Evolutionary conservation across 306 rosid genomes (phyloP), one percentile per base, ranked within the genome.

Genomic region (Abrus precatorius): DNA sequence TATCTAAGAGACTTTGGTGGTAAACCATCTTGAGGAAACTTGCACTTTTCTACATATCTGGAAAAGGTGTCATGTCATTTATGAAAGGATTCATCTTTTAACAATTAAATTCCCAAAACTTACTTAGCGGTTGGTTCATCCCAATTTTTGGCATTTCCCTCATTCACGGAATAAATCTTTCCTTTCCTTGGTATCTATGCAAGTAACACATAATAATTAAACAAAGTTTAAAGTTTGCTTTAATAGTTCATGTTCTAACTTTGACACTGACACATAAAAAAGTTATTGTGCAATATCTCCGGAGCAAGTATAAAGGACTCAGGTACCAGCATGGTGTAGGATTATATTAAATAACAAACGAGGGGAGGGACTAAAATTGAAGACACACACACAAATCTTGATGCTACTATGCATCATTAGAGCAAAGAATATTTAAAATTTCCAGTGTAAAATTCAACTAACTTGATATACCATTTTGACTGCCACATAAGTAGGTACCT

Each of bases 131-230:
- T 91, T 41, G 97, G 86, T 78, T 88, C 89, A 44, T 92, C 97
- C 98, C 98, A 95, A 66, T 95, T 92, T 85, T 89, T 92, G 30
- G 94, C 94, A 83, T 95, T 95, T 88, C 98, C 97, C 71, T 95
- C 98, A 70, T 95, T 95, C 87, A 95, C 97, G 0, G 98, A 95
- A 85, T 95, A 92, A 40, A 95, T 87, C 40, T 90, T 95, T 78
- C 98, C 98, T 84, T 91, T 89, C 76, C 74, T 90, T 5, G 97
- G 97, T 81, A 92, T 70, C 98, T 94, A 88, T 52, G 33, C 53
- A 86, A 78, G 69, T 34, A 67, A 85, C 67, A 40, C 8, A 63
- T 1, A 5, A 59, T 38, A 53, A 53, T 63, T 63, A 72, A 60
- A 69, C n/a, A 68, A 60, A 59, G 36, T 3, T 34, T 43, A 68